Percentiles rank a stretch among this genome's conserved stretches.
Conservation (phyloP, 805 yeast species). For the Wickerhamomyces kurtzmanii region DNA sequence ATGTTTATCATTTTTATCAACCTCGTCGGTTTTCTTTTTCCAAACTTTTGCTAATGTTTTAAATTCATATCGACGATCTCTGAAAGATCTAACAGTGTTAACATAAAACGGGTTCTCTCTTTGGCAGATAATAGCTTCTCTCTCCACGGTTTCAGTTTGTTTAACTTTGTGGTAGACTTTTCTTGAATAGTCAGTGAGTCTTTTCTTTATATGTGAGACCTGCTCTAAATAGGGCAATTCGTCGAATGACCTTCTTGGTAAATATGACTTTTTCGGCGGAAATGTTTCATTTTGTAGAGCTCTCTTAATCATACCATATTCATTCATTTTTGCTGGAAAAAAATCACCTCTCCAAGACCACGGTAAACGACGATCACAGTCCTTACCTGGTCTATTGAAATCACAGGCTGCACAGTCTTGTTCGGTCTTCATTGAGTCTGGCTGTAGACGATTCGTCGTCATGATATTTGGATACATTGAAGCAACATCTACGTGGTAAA, state of each 20-base stretch:
- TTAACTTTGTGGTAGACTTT: constrained; percentile 79
- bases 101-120: constrained; percentile 96
- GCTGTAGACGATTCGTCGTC: constrained; percentile 95
- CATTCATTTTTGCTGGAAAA: constrained; percentile 84
- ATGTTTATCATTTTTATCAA: constrained; percentile 42
- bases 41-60: constrained; percentile 90
- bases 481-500: constrained; percentile 97
- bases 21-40: constrained; percentile 68
- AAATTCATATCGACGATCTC: constrained; percentile 94
- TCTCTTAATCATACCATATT: constrained; percentile 81
- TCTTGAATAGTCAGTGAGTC: constrained; percentile 75
- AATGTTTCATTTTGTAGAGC: constrained; percentile 73
- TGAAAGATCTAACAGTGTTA: constrained; percentile 84
- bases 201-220: constrained; percentile 61
- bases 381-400: constrained; percentile 89
- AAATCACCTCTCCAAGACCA: constrained; percentile 99
- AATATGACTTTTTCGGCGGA: constrained; percentile 48
- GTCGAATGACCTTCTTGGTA: constrained; percentile 57
- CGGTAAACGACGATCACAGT: constrained; percentile 81
- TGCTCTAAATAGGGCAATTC: constrained; percentile 74
- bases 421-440: constrained; percentile 93
- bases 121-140: constrained; percentile 94
- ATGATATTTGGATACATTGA: constrained; percentile 99
- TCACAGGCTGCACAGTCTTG: constrained; percentile 97
- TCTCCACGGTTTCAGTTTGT: constrained; percentile 71